These are phyloP conservation scores for Chenopodium berlandieri DNA, from an alignment of 148 eudicot genomes.

Conservation along the genomic window DNA sequence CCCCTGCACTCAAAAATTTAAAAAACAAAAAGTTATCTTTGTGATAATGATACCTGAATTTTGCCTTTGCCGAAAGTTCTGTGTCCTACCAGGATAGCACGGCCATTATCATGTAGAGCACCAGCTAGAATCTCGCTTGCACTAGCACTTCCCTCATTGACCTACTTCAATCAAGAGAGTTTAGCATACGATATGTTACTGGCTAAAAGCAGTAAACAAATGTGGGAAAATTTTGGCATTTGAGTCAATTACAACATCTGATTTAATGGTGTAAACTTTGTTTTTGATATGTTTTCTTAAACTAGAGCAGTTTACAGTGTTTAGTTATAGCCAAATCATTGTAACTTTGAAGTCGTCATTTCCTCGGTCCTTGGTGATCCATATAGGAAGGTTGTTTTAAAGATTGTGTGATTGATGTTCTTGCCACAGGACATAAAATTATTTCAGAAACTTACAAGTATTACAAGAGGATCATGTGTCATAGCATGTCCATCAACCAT, in stretches of 20 bases:
- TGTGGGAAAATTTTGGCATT: background rate
- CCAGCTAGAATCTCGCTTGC: slow-evolving; percentile 98
- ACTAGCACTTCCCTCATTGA: slow-evolving; percentile 97
- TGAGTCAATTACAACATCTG: background rate
- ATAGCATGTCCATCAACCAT: slow-evolving; percentile 83
- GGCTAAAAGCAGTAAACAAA: background rate
- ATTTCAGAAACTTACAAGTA: slow-evolving; percentile 57
- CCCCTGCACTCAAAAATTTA: background rate
- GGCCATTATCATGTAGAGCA: slow-evolving; percentile 90
- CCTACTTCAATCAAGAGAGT: slow-evolving; percentile 42
- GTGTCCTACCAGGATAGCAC: slow-evolving; percentile 85
- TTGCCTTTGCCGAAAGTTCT: slow-evolving; percentile 92
- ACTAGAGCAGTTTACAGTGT: no score
- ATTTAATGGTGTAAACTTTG: background rate
- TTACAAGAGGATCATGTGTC: slow-evolving; percentile 90
- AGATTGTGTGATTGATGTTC: background rate
- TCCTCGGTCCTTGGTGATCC: no score
- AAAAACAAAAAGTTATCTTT: background rate
- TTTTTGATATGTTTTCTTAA: no score
- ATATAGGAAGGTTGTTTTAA: no score
- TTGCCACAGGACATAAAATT: background rate
- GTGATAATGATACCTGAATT: slow-evolving; percentile 59
- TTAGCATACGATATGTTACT: background rate
- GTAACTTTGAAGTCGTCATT: no score
- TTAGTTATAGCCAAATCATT: background rate